Evolutionary conservation across 1,139 yeast genomes (phyloP), one percentile per base, ranked within the genome.

Genomic region (Pichia sp.): DNA sequence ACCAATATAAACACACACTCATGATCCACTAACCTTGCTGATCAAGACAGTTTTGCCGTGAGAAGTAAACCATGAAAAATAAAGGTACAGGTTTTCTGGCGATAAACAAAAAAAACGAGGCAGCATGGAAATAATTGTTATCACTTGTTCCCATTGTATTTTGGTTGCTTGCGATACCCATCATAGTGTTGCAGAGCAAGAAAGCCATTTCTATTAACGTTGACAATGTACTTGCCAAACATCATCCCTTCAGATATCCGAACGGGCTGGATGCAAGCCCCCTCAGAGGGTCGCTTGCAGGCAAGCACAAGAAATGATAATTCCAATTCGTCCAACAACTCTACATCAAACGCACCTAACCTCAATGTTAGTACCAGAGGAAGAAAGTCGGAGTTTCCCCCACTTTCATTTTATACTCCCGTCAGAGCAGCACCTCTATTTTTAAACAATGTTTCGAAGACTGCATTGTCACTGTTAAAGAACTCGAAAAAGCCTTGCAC

Each of bases 181-280:
- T n/a, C n/a, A n/a, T n/a, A n/a, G n/a, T n/a, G n/a, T n/a, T n/a
- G n/a, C n/a, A n/a, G n/a, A n/a, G n/a, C n/a, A n/a, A n/a, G n/a
- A n/a, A n/a, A n/a, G n/a, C n/a, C n/a, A n/a, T n/a, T n/a, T n/a
- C n/a, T n/a, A n/a, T n/a, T n/a, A n/a, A n/a, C 26, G 26, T 23
- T 26, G 29, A 26, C 5, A 11, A 79, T 79, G 83, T 78, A 74
- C 61, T 63, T 78, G 47, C 82, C 83, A 3, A 71, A 71, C 51
- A 55, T 78, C 50, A 72, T 77, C 45, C 74, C 80, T 0, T 65
- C 72, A n/a, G 78, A 76, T 54, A 70, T 74, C 7, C 79, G 75
- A 56, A 71, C 70, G 46, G 65, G 75, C 3, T 78, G 82, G 81
- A 68, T 68, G 59, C 45, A 49, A 16, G 36, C 40, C 10, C 31